These are phyloP conservation scores for Penicillium simplicissimum DNA, from an alignment of 495 filamentous ascomycete genomes.

Conservation along the genomic window DNA sequence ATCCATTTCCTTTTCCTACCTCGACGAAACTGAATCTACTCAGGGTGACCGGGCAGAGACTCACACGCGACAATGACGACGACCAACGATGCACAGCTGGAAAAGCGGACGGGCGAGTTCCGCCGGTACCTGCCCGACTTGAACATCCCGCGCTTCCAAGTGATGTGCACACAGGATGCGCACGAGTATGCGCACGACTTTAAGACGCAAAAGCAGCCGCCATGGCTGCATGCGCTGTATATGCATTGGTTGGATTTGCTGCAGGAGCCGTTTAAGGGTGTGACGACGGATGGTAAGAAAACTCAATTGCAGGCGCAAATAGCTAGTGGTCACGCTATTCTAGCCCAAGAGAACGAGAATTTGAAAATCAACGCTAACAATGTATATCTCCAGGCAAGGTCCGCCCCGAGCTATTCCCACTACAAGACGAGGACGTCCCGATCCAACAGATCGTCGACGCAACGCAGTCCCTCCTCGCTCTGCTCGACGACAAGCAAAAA, in stretches of 20 bases:
- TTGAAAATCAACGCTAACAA: slow-evolving; percentile 4
- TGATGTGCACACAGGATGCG: slow-evolving; percentile 61
- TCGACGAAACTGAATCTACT: no score
- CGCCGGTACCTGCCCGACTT: slow-evolving; percentile 64
- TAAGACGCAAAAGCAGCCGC: slow-evolving; percentile 57
- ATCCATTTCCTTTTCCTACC: no score
- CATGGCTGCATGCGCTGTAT: slow-evolving; percentile 68
- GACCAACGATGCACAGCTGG: slow-evolving; percentile 8
- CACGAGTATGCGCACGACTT: slow-evolving; percentile 65
- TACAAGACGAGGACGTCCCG: slow-evolving; percentile 62
- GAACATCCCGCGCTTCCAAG: slow-evolving; percentile 58
- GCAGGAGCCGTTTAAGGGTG: slow-evolving; percentile 68
- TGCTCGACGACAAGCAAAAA: slow-evolving; percentile 50
- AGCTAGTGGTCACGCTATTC: not conserved
- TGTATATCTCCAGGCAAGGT: slow-evolving; percentile 46
- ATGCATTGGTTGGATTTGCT: slow-evolving; percentile 65
- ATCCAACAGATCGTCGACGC: slow-evolving; percentile 55
- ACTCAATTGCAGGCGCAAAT: not conserved
- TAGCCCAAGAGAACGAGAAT: not conserved
- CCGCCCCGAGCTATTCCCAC: slow-evolving; percentile 54
- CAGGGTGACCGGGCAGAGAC: no score
- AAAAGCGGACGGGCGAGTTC: slow-evolving; percentile 48
- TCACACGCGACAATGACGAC: slow-evolving; percentile 2
- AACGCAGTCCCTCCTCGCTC: slow-evolving; percentile 42
- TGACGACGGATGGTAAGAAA: slow-evolving; percentile 64